A percentile compares a stretch with the other conserved stretches of the same genome.
Conservation (phyloP, 2,329 filamentous ascomycete species). For the Phoma sp. region DNA sequence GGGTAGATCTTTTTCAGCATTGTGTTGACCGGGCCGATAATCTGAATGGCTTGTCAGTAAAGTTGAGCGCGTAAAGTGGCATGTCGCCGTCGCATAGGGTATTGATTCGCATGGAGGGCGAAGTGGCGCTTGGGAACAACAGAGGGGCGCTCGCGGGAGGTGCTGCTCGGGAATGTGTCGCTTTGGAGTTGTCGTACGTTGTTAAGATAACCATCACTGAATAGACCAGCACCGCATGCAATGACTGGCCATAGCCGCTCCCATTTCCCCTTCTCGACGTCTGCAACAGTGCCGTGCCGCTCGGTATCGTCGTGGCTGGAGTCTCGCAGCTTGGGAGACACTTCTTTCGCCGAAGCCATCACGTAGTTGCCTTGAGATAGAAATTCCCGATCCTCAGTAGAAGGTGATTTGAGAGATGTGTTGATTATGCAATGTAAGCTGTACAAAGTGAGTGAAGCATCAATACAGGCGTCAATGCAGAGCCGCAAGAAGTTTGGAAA, state of each 20-base stretch:
- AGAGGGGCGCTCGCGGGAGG: neutral
- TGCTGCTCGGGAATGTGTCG: constrained; percentile 15
- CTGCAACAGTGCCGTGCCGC: constrained; percentile 14
- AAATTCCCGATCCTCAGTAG: too few relatives aligned
- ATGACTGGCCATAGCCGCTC: constrained; percentile 73
- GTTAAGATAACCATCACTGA: constrained; percentile 92
- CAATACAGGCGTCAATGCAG: neutral
- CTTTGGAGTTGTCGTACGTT: constrained; percentile 60
- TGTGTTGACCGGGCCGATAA: constrained; percentile 87
- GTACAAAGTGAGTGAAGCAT: neutral
- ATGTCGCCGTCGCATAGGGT: neutral
- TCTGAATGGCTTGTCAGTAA: constrained; percentile 53
- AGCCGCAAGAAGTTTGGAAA: neutral
- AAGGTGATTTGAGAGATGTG: too few relatives aligned
- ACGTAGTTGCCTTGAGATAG: neutral
- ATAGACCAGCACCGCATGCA: constrained; percentile 87
- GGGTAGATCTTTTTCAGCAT: constrained; percentile 73
- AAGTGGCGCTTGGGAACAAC: too few relatives aligned
- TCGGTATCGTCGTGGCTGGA: constrained; percentile 13
- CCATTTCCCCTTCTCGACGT: constrained; percentile 44
- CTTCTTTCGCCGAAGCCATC: constrained; percentile 16
- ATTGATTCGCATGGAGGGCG: neutral
- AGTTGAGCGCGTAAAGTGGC: neutral
- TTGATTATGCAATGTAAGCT: too few relatives aligned
- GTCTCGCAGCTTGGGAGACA: constrained; percentile 5